Base-by-base conservation (phyloP, 306 rosid species). In the Glycine latifolia region DNA sequence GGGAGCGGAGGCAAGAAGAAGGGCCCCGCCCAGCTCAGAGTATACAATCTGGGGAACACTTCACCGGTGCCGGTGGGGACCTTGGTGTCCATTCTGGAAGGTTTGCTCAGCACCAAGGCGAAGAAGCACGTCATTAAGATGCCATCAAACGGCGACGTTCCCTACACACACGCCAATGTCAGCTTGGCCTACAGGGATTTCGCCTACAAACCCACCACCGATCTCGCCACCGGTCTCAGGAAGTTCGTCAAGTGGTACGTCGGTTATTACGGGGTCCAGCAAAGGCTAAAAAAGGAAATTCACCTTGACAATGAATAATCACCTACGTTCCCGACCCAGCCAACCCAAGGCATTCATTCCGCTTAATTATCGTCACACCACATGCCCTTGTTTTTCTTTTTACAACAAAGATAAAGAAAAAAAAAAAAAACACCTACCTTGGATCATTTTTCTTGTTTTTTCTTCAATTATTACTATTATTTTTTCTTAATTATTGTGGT, bases 141-240 rank as follows among this genome's bases (percentile, higher is more conserved):
- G 98, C 97, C 98, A 0, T 77, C 92, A 60, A 94, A 94, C 82
- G 98, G 98, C 11, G 98, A 94, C 89, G 98, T 92, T 7, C 97
- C 98, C 8, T 94, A 67, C 82, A 94, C 98, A 10, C 98, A 91
- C 62, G 98, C 98, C 0, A 94, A 94, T 49, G 98, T 94, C 44
- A 94, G 87, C 41, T n/a, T 88, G 59, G 98, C 98, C 5, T 66
- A 10, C n/a, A 73, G 31, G 14, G 98, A 94, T 35, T 92, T 94
- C 48, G 89, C 92, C 53, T 94, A 92, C 82, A 88, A 81, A 16
- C 98, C 98, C 12, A 83, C 82, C 15, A 94, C 98, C 5, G 98
- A 94, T 73, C 84, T 94, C 4, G 70, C 95, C 31, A 78, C 91
- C 3, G 98, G 98, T 7, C 63, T 94, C 86, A 86, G 95, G 61